phyloP scores from a whole-genome alignment of 2,329 filamentous ascomycete species.

The Mycosphaerella sp. region DNA sequence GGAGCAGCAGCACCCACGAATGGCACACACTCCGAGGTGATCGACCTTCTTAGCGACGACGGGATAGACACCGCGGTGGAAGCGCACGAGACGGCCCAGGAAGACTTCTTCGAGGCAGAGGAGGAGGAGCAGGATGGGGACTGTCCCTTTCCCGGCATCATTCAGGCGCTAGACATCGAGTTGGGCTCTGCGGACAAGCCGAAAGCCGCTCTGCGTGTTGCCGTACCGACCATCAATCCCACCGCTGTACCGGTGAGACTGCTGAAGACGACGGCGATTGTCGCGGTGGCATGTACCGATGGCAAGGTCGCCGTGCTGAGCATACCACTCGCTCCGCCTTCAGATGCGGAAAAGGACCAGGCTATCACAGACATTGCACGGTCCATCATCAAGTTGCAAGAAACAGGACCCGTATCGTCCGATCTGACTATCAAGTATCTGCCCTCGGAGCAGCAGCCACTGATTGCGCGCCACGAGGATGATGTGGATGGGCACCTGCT shows the following conservation, averaged over 20 bases:
- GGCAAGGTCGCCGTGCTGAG: slow-evolving; percentile 51
- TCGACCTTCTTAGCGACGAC: slow-evolving; percentile 53
- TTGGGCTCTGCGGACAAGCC: slow-evolving; percentile 50
- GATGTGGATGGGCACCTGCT: slow-evolving; percentile 17
- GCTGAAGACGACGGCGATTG: slow-evolving; percentile 38
- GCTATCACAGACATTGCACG: slow-evolving; percentile 15
- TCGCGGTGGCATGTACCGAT: slow-evolving; percentile 53
- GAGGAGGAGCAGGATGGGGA: slow-evolving; percentile 55
- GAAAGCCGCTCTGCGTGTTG: slow-evolving; percentile 38
- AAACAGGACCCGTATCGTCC: slow-evolving; percentile 6
- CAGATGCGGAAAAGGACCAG: slow-evolving; percentile 18
- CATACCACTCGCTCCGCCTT: slow-evolving; percentile 49
- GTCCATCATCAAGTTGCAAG: slow-evolving; percentile 9
- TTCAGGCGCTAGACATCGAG: slow-evolving; percentile 51
- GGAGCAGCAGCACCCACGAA: slow-evolving; percentile 6
- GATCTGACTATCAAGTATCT: slow-evolving; percentile 20
- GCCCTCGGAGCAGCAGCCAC: slow-evolving; percentile 7
- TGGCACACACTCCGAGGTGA: slow-evolving; percentile 38
- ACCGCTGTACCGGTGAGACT: slow-evolving; percentile 9
- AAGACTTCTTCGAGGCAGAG: slow-evolving; percentile 47
- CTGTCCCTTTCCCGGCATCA: slow-evolving; percentile 48
- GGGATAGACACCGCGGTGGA: slow-evolving; percentile 37
- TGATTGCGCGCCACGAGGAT: slow-evolving; percentile 3
- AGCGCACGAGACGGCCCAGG: slow-evolving; percentile 12
- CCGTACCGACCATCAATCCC: slow-evolving; percentile 12